phyloP scores from a whole-genome alignment of 2,329 filamentous ascomycete genomes.

The Stemphylium lycopersici region DNA sequence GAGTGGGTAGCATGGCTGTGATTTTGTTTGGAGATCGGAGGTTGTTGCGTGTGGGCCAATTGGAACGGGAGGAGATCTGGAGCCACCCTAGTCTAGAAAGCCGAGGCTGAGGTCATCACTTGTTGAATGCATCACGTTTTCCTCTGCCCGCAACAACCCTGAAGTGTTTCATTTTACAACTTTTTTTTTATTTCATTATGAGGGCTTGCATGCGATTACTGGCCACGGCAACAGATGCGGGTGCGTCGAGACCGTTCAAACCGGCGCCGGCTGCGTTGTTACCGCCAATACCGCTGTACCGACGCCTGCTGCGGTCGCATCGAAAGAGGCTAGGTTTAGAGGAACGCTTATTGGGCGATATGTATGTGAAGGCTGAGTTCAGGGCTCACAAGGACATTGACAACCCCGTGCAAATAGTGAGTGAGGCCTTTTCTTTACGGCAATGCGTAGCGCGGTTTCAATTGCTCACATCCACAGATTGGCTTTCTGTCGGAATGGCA shows the following conservation, averaged over 20 bases:
- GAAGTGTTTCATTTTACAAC: not conserved
- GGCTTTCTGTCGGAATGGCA: conserved; percentile 98
- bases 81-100: conserved; percentile 21
- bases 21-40: conserved; percentile 19
- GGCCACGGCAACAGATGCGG: conserved; percentile 45
- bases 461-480: conserved; percentile 63
- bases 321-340: conserved; percentile 76
- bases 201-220: conserved; percentile 37
- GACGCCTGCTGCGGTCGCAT: conserved; percentile 84
- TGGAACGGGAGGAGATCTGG: conserved; percentile 18
- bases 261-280: conserved; percentile 70
- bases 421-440: conserved; percentile 34
- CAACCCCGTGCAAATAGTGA: conserved; percentile 88
- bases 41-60: conserved; percentile 27
- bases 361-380: conserved; percentile 94
- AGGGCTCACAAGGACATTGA: conserved; percentile 81
- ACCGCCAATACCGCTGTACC: conserved; percentile 87
- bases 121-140: conserved; percentile 19
- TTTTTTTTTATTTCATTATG: conserved; percentile 30
- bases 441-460: not conserved
- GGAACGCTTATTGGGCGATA: conserved; percentile 81
- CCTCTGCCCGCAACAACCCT: conserved; percentile 2
- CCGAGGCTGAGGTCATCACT: conserved; percentile 37
- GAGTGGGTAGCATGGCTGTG: conserved; percentile 81
- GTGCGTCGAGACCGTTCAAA: conserved; percentile 43